Evolutionary conservation across 352 stramenopile genomes (phyloP).

Genomic region (Phytophthora constricta): DNA sequence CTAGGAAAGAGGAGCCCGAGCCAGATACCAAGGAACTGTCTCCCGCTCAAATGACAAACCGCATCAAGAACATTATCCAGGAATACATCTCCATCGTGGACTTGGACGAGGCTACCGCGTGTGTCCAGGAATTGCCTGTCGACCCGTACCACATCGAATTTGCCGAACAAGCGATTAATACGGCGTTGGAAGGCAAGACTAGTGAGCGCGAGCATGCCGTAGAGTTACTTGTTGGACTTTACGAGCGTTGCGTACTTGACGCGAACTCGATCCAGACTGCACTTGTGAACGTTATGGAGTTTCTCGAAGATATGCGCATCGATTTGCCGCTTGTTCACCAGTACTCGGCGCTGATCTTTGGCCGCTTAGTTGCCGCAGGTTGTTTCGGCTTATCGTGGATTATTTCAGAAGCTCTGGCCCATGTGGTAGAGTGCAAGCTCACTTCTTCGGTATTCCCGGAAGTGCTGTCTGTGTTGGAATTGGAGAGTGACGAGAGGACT

Average conservation of each 20-base stretch:
- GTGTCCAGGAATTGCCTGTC: conserved; percentile 70
- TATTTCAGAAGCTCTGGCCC: conserved; percentile 56
- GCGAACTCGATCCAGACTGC: conserved; percentile 77
- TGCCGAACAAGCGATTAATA: conserved; percentile 73
- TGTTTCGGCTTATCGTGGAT: conserved; percentile 90
- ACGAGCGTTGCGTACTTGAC: conserved; percentile 68
- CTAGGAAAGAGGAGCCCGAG: conserved; percentile 49
- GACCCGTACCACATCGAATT: conserved; percentile 65
- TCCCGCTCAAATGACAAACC: conserved; percentile 55
- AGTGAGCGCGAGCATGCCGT: conserved; percentile 72
- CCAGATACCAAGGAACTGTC: conserved; percentile 28
- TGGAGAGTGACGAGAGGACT: conserved; percentile 65
- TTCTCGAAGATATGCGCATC: conserved; percentile 87
- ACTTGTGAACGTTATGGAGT: conserved; percentile 76
- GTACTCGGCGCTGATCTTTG: conserved; percentile 79
- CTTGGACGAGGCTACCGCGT: conserved; percentile 74
- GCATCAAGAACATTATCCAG: conserved; percentile 89
- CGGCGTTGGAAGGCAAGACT: conserved; percentile 77
- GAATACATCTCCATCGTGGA: conserved; percentile 86
- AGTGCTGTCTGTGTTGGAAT: conserved; percentile 74
- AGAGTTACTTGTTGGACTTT: conserved; percentile 79
- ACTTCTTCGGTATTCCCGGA: conserved; percentile 77
- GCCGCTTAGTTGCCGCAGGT: conserved; percentile 72
- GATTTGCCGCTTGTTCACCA: conserved; percentile 86
- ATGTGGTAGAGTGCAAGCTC: conserved; percentile 69